Evolutionary conservation across 495 filamentous ascomycete species (phyloP), one percentile per base, ranked within the genome.

Genomic region (Penicillium chermesinum): DNA sequence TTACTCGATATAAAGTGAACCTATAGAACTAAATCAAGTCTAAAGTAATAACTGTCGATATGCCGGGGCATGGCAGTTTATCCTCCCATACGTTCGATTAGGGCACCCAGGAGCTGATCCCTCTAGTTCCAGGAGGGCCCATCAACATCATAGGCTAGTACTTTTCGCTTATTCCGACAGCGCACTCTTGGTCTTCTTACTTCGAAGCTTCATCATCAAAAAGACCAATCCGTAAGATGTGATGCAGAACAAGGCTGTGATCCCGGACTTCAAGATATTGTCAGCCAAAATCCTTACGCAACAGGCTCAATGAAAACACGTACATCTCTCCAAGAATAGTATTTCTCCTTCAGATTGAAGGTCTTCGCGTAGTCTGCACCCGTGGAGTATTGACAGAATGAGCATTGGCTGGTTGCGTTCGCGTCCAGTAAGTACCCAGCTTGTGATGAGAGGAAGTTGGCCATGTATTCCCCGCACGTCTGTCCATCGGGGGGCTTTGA

Each of bases 391-490:
- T 77, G 52, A 65, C 88, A 93, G 66, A 79, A 90, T 1, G 59
- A 52, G 64, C 88, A 94, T 22, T 72, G 57, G 0, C 48, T 47
- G 0, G 76, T 85, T 2, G 73, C 69, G 21, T 70, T 68, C 4
- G 71, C 58, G 53, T 86, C 71, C 16, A 71, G 50, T 13, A 90
- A 68, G 44, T 84, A 84, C 1, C 86, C 86, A 1, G 80, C 68
- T 0, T 67, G 62, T 0, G 50, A 48, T 0, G 52, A 40, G 1
- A 80, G 74, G 52, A 84, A 89, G 7, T 68, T 41, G 13, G 56
- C 47, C 64, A 88, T 64, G 54, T 89, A 94, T 50, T 81, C 72
- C 14, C 81, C 85, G 54, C 87, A 91, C 0, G 72, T 82, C 53
- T 82, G 72, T 1, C 79, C 82, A 22, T 44, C 40, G 0, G 86